Conservation (phyloP, 495 filamentous ascomycete genomes). For the Aspergillus carlsbadensis region DNA sequence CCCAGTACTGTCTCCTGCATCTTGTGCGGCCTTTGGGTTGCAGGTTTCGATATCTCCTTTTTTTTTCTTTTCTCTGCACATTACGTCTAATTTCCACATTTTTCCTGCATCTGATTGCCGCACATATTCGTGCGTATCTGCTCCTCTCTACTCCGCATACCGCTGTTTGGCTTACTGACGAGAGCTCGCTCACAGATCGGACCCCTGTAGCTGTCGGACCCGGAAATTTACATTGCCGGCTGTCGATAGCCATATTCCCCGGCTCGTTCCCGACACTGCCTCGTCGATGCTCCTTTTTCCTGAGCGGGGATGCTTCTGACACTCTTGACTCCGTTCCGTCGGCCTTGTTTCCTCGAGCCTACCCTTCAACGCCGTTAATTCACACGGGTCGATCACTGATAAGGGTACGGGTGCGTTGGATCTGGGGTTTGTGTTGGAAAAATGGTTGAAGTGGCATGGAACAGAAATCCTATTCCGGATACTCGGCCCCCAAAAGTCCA, state of each 20-base stretch:
- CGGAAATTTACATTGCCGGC: not conserved
- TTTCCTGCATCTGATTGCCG: not conserved
- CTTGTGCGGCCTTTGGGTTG: constrained; percentile 17
- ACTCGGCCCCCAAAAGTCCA: constrained; percentile 28
- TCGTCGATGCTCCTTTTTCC: constrained; percentile 1
- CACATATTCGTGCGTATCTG: not conserved
- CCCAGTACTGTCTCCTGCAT: constrained; percentile 21
- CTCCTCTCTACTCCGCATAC: constrained; percentile 12
- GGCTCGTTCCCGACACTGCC: not conserved
- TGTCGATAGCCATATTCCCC: not conserved
- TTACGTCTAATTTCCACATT: not conserved
- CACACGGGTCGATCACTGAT: not conserved
- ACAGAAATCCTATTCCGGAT: constrained; percentile 28
- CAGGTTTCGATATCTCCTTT: constrained; percentile 12
- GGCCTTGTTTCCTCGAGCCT: constrained; percentile 2
- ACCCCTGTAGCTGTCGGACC: not conserved
- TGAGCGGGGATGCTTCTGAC: constrained; percentile 16
- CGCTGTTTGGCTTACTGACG: constrained; percentile 12
- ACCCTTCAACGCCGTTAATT: not conserved
- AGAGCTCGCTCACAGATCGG: not conserved
- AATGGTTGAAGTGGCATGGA: constrained; percentile 37
- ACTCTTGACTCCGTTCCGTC: constrained; percentile 3
- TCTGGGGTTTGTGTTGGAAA: not conserved
- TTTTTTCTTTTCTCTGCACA: constrained; percentile 1
- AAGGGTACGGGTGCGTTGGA: not conserved